Evolutionary conservation across 108 stramenopile genomes (phyloP).

Genomic region (Phaeodactylum tricornutum): DNA sequence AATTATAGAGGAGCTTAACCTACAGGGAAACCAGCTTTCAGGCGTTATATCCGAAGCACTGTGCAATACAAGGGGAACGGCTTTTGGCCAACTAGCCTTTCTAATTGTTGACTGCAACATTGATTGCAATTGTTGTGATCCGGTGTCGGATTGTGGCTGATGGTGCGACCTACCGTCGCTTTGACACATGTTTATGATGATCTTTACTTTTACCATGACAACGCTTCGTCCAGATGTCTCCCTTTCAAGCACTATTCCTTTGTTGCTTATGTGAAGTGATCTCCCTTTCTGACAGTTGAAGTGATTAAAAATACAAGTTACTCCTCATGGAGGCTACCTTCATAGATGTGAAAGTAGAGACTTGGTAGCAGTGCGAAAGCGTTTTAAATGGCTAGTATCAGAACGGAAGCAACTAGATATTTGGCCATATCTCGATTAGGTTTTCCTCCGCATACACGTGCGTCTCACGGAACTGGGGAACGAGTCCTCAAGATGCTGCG

Average conservation of each 20-base stretch:
- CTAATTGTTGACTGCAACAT: background rate
- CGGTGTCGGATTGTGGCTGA: too few species aligned
- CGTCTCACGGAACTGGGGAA: too few species aligned
- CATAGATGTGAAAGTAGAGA: too few species aligned
- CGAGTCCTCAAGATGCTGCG: too few species aligned
- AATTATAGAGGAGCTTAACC: background rate
- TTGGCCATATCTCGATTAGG: too few species aligned
- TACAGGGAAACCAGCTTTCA: background rate
- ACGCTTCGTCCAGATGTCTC: background rate
- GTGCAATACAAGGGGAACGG: background rate
- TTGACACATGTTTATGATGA: background rate
- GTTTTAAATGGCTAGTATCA: too few species aligned
- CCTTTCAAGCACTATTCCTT: background rate
- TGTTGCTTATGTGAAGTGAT: background rate
- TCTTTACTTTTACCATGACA: background rate
- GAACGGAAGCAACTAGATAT: too few species aligned
- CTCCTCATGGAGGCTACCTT: too few species aligned
- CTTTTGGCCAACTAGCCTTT: background rate
- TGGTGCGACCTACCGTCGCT: too few species aligned
- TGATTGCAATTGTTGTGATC: background rate
- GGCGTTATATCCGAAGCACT: background rate
- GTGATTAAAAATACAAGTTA: too few species aligned
- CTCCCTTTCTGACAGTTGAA: background rate
- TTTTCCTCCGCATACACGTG: too few species aligned
- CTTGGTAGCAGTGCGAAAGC: too few species aligned